Percentiles rank a stretch among this genome's conserved stretches.
phyloP scores from a whole-genome alignment of 306 rosid genomes.

The Parietaria judaica region DNA sequence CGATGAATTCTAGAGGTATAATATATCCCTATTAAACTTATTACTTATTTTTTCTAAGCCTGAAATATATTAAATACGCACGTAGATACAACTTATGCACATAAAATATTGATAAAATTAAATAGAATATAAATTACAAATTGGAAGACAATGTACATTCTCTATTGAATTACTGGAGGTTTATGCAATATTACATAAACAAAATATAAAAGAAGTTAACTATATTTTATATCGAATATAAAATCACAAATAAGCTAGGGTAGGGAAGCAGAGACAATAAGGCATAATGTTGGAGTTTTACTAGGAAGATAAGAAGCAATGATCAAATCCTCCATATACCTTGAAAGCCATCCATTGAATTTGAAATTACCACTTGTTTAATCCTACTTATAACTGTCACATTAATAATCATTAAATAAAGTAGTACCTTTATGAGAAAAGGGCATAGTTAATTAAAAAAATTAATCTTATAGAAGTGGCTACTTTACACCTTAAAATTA shows the following conservation, averaged over 20 bases:
- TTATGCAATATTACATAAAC: too few species aligned
- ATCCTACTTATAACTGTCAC: slow-evolving; percentile 1
- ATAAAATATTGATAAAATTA: too few species aligned
- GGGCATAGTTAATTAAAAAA: not conserved
- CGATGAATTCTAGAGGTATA: too few species aligned
- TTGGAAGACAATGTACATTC: too few species aligned
- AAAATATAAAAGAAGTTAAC: too few species aligned
- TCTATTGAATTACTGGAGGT: too few species aligned
- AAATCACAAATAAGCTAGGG: not conserved
- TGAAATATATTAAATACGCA: too few species aligned
- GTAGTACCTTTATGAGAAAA: not conserved
- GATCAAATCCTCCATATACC: not conserved
- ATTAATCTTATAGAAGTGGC: too few species aligned
- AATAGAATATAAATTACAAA: too few species aligned
- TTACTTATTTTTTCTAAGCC: too few species aligned
- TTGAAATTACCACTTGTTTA: not conserved
- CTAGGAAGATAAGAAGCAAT: not conserved
- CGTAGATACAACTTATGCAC: too few species aligned
- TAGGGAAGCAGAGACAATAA: not conserved
- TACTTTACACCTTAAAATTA: not conserved
- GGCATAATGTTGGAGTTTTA: not conserved
- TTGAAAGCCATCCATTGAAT: not conserved
- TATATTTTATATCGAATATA: not conserved
- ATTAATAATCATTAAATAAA: slow-evolving; percentile 2
- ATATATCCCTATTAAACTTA: too few species aligned